phyloP scores from a whole-genome alignment of 805 yeast species.

The Starmerella floris region DNA sequence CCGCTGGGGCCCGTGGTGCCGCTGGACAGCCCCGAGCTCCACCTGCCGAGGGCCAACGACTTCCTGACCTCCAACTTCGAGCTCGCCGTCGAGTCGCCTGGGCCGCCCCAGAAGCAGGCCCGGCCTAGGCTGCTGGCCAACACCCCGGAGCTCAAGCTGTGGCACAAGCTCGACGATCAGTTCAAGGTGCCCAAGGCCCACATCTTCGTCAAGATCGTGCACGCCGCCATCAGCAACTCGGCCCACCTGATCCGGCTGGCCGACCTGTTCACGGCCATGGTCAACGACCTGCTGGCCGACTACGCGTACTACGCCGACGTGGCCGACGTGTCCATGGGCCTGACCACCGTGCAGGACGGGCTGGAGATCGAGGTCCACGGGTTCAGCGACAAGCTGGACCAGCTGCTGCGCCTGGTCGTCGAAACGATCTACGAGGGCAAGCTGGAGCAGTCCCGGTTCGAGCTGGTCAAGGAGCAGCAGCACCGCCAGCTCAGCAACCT shows the following conservation, averaged over 20 bases:
- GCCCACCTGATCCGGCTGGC: constrained; percentile 39
- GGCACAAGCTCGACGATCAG: constrained; percentile 85
- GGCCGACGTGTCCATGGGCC: constrained; percentile 55
- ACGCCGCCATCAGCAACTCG: constrained; percentile 30
- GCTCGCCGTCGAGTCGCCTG: constrained; percentile 32
- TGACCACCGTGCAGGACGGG: constrained; percentile 56
- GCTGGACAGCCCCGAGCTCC: constrained; percentile 29
- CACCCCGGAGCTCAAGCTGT: constrained; percentile 30
- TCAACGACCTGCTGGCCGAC: constrained; percentile 65
- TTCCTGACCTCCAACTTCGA: constrained; percentile 71
- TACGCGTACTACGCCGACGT: constrained; percentile 70
- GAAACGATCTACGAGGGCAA: constrained; percentile 39
- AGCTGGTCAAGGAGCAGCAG: constrained; percentile 50
- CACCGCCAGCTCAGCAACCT: constrained; percentile 53
- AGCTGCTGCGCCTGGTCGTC: constrained; percentile 48
- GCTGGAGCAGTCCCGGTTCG: constrained; percentile 47
- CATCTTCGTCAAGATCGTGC: constrained; percentile 48
- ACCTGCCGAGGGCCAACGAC: constrained; percentile 59
- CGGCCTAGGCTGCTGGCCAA: constrained; percentile 51
- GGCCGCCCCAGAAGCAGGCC: constrained; percentile 30
- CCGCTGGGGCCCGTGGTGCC: constrained; percentile 25
- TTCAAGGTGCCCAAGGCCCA: constrained; percentile 80
- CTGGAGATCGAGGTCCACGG: constrained; percentile 57
- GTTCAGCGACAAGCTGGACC: constrained; percentile 66
- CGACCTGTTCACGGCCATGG: constrained; percentile 50